These are phyloP conservation scores for Trametes sp. DNA, from an alignment of 1,284 basidiomycete species.

Conservation along the genomic window DNA sequence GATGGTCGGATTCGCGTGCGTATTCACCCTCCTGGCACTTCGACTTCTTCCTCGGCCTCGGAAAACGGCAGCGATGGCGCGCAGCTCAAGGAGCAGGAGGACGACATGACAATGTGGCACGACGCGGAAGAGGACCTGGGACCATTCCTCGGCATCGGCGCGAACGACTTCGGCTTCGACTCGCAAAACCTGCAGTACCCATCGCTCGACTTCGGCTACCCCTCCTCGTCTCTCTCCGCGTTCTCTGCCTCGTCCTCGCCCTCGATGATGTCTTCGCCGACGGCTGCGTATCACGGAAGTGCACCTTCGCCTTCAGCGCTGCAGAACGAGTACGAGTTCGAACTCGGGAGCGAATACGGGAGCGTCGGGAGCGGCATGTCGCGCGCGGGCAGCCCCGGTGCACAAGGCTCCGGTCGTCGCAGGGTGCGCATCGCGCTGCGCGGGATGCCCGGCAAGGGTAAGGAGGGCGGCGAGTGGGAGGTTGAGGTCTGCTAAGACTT, in stretches of 20 bases:
- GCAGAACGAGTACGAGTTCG: slow-evolving; percentile 35
- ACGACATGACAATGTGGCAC: slow-evolving; percentile 43
- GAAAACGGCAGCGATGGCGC: slow-evolving; percentile 38
- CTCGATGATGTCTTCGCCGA: slow-evolving; percentile 18
- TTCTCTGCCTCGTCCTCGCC: slow-evolving; percentile 37
- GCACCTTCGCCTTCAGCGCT: slow-evolving; percentile 39
- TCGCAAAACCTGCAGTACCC: slow-evolving; percentile 19
- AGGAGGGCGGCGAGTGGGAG: slow-evolving; percentile 77
- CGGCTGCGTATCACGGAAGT: slow-evolving; percentile 24
- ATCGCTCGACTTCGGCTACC: slow-evolving; percentile 48
- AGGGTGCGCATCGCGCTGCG: slow-evolving; percentile 71
- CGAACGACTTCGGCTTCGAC: slow-evolving; percentile 28
- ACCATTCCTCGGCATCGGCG: slow-evolving; percentile 63
- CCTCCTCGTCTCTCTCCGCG: slow-evolving; percentile 42
- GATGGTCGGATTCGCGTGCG: slow-evolving; percentile 77
- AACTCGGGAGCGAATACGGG: slow-evolving; percentile 37
- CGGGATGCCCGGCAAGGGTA: slow-evolving; percentile 63
- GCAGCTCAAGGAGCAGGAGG: slow-evolving; percentile 41
- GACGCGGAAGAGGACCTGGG: slow-evolving; percentile 47
- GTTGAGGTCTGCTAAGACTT: slow-evolving; percentile 64
- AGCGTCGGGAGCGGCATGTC: slow-evolving; percentile 33
- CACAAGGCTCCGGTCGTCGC: slow-evolving; percentile 36
- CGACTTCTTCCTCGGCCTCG: slow-evolving; percentile 34
- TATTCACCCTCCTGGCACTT: slow-evolving; percentile 64
- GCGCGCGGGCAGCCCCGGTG: slow-evolving; percentile 33